A percentile compares a stretch with the other conserved stretches of the same genome.
These are phyloP conservation scores for Phyllosticta citribraziliensis DNA, from an alignment of 2,329 filamentous ascomycete genomes.

Conservation along the genomic window DNA sequence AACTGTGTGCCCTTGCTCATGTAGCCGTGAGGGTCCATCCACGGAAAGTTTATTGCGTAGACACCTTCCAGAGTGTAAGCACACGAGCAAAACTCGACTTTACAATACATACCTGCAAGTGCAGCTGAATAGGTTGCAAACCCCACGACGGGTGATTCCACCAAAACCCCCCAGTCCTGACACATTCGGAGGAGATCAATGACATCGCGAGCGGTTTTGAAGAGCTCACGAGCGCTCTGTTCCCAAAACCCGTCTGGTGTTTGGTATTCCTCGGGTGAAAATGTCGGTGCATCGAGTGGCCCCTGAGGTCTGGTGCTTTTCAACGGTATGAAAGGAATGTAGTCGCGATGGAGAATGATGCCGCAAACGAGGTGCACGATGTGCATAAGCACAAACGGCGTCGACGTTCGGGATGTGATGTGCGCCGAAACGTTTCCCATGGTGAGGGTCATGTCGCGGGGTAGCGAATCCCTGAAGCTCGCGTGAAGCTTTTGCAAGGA, in stretches of 20 bases:
- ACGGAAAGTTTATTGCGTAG: constrained; percentile 57
- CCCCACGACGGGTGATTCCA: constrained; percentile 57
- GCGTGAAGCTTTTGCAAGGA: constrained; percentile 43
- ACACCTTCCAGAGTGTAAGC: constrained; percentile 32
- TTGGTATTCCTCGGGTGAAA: constrained; percentile 37
- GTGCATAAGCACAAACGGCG: constrained; percentile 57
- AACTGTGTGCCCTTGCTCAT: constrained; percentile 30
- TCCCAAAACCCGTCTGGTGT: constrained; percentile 52
- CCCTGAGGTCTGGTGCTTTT: constrained; percentile 41
- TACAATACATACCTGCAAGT: constrained; percentile 40
- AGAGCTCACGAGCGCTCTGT: constrained; percentile 51
- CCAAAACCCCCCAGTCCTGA: constrained; percentile 49
- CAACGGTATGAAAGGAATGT: constrained; percentile 56
- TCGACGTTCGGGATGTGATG: constrained; percentile 53
- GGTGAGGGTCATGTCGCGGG: constrained; percentile 48
- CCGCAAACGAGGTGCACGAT: constrained; percentile 55
- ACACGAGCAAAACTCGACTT: background rate
- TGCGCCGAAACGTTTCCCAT: constrained; percentile 55
- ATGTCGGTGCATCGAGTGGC: constrained; percentile 50
- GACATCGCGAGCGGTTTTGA: constrained; percentile 53
- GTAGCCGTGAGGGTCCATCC: constrained; percentile 53
- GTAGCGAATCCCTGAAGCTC: constrained; percentile 45
- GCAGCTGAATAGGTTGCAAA: constrained; percentile 60
- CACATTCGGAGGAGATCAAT: constrained; percentile 55
- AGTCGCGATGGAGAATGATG: constrained; percentile 60